Conservation (phyloP, 2,329 filamentous ascomycete genomes). For the Xylariaceae sp. region DNA sequence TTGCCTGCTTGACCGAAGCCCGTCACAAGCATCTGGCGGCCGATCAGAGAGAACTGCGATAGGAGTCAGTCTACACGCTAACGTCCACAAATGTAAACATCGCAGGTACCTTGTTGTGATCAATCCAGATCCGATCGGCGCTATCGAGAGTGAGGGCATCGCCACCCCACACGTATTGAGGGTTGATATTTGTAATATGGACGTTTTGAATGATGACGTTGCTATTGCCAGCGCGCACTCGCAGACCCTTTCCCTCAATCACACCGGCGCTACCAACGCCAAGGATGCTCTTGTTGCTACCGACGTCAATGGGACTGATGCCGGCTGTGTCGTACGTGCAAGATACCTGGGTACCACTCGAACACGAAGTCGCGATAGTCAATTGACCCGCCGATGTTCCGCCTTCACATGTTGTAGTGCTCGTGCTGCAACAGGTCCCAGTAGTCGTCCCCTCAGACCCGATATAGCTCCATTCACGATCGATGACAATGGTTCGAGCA, state of each 20-base stretch:
- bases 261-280: background rate
- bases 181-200: slow-evolving; percentile 54
- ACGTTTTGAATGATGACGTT: slow-evolving; percentile 62
- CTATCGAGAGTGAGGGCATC: slow-evolving; percentile 54
- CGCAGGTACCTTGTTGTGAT: slow-evolving; percentile 22
- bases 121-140: slow-evolving; percentile 35
- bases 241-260: slow-evolving; percentile 39
- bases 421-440: background rate
- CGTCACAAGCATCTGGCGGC: slow-evolving; percentile 42
- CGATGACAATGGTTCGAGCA: background rate
- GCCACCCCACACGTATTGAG: slow-evolving; percentile 58
- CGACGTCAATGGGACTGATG: background rate
- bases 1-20: slow-evolving; percentile 33
- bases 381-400: background rate
- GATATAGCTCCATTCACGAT: background rate
- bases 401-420: background rate
- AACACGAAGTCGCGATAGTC: background rate
- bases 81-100: no score
- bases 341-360: background rate
- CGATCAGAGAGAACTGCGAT: slow-evolving; percentile 40
- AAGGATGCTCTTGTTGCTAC: background rate
- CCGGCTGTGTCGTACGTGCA: background rate
- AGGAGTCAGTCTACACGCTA: no score
- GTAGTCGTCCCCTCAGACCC: background rate
- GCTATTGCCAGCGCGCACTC: slow-evolving; percentile 41